Conservation (phyloP, 73 alveolate species). For the Paramecium sexaurelia region DNA sequence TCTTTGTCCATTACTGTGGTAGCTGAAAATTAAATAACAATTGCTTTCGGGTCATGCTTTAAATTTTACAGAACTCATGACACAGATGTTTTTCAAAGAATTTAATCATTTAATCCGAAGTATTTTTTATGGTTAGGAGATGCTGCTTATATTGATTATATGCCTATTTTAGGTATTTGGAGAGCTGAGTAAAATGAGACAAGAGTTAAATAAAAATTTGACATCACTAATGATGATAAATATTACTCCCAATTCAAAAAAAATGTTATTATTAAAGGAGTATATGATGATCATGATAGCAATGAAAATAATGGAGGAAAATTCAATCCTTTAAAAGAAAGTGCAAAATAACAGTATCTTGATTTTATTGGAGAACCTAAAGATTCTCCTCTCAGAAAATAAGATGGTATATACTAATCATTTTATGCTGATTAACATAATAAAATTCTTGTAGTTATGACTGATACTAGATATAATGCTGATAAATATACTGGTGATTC, state of each 20-base stretch:
- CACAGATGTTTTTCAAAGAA: constrained; percentile 52
- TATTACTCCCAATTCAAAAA: constrained; percentile 56
- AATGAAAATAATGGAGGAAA: constrained; percentile 78
- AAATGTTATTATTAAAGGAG: constrained; percentile 69
- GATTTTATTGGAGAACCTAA: constrained; percentile 78
- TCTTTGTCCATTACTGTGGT: background rate
- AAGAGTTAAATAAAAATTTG: constrained; percentile 7
- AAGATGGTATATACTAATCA: constrained; percentile 75
- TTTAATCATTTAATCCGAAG: constrained; percentile 42
- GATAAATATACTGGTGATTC: constrained; percentile 52
- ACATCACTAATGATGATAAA: background rate
- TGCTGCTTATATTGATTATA: constrained; percentile 65
- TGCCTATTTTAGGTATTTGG: constrained; percentile 61
- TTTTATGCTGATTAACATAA: constrained; percentile 61
- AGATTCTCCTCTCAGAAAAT: constrained; percentile 62
- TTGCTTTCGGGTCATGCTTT: constrained; percentile 65
- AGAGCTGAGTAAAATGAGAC: constrained; percentile 22
- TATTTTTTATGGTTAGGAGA: constrained; percentile 66
- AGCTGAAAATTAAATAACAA: background rate
- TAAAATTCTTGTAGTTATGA: constrained; percentile 69
- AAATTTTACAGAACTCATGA: constrained; percentile 43
- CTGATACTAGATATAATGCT: constrained; percentile 76
- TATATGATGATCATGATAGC: constrained; percentile 87
- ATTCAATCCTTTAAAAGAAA: constrained; percentile 64
- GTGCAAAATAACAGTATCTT: constrained; percentile 66